Evolutionary conservation across 345 rosid species (phyloP).

Genomic region (Salix exigua): DNA sequence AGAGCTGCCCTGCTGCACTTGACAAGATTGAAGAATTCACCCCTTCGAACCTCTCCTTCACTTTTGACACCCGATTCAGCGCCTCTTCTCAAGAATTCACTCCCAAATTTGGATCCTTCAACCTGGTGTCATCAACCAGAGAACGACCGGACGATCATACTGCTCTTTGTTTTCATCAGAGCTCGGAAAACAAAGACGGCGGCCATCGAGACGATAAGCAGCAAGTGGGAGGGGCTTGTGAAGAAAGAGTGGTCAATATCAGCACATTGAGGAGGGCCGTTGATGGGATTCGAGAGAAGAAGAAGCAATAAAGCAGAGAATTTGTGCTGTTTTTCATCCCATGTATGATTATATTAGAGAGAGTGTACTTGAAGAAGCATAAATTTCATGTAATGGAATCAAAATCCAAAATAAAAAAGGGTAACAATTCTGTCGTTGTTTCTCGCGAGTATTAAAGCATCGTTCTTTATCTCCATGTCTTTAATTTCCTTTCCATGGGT

Average conservation of each 20-base stretch:
- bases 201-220: not conserved
- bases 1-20: slow-evolving; percentile 17
- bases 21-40: slow-evolving; percentile 4
- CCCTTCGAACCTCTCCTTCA: slow-evolving; percentile 1
- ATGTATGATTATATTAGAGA: not conserved
- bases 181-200: not conserved
- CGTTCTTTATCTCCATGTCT: not conserved
- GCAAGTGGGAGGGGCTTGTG: not conserved
- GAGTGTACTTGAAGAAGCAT: no score
- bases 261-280: not conserved
- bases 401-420: not conserved
- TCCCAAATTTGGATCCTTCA: slow-evolving; percentile 31
- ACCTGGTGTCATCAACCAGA: not conserved
- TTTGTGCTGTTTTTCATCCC: not conserved
- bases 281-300: not conserved
- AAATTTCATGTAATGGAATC: not conserved
- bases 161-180: not conserved
- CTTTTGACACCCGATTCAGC: slow-evolving; percentile 24
- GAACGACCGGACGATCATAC: not conserved
- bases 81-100: slow-evolving; percentile 14
- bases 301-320: not conserved
- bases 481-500: not conserved
- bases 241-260: not conserved
- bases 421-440: not conserved
- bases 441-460: not conserved